A percentile compares a stretch with the other conserved stretches of the same genome.
Conservation (phyloP, 495 filamentous ascomycete genomes). For the Aspergillus taichungensis region DNA sequence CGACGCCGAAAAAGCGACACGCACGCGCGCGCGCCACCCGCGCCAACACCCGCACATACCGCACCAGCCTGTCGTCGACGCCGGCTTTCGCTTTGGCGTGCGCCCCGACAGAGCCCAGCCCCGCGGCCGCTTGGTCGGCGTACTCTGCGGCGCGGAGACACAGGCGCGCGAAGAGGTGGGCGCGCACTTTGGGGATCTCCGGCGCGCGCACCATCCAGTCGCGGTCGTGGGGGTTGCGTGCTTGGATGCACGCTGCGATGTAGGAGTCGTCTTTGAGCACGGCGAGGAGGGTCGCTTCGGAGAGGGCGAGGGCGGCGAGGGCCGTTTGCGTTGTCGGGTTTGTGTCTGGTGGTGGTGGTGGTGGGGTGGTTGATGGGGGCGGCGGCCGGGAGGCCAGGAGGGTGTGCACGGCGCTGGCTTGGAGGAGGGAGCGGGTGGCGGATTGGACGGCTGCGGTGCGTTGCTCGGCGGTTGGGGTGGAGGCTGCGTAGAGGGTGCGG, state of each 20-base stretch:
- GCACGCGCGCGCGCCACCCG: constrained; percentile 69
- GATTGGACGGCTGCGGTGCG: constrained; percentile 60
- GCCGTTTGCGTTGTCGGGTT: constrained; percentile 56
- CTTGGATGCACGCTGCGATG: constrained; percentile 63
- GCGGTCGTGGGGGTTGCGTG: constrained; percentile 66
- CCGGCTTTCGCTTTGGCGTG: constrained; percentile 11
- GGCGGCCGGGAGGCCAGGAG: constrained; percentile 45
- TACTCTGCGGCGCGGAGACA: constrained; percentile 64
- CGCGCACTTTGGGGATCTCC: constrained; percentile 78
- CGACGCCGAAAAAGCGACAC: constrained; percentile 82
- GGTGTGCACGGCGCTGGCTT: constrained; percentile 67
- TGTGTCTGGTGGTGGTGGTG: constrained; percentile 46
- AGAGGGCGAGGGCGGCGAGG: constrained; percentile 63
- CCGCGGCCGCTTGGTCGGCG: constrained; percentile 40
- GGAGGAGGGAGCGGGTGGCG: constrained; percentile 69
- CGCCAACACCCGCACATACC: constrained; percentile 65
- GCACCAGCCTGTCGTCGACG: constrained; percentile 51
- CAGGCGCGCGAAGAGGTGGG: constrained; percentile 74
- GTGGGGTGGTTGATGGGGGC: constrained; percentile 6
- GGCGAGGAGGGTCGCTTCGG: constrained; percentile 81
- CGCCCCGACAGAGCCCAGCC: constrained; percentile 34
- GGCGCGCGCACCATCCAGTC: constrained; percentile 92
- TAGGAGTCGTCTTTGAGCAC: constrained; percentile 94
- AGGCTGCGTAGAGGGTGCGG: constrained; percentile 44
- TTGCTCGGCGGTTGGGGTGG: constrained; percentile 53